Evolutionary conservation across 805 yeast genomes (phyloP), one percentile per base, ranked within the genome.

Genomic region (Scheffersomyces coipomensis): DNA sequence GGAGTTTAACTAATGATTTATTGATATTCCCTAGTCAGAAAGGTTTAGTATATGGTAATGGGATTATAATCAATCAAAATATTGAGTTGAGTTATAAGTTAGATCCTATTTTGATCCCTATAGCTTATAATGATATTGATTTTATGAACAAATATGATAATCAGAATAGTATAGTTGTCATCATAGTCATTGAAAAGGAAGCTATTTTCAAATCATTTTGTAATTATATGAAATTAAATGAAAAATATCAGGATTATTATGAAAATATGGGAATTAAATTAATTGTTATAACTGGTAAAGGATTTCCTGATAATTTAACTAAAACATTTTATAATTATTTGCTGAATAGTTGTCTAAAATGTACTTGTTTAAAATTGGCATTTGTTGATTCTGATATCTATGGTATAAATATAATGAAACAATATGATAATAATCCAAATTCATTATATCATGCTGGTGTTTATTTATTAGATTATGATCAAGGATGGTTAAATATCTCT

Each of bases 341-440:
- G 15, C n/a, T 27, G 5, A 15, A 27, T 13, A 5, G 6, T 27
- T 27, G 30, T 15, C 8, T 5, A 9, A 24, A 24, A 7, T 27
- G 18, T 13, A 27, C 6, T 5, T 13, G 5, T n/a, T 27, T 27
- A 13, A 27, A 15, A 27, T 52, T 55, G 16, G 79, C 75, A 1
- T 63, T 76, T 24, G 79, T 81, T 19, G 89, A 83, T 52, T 72
- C 83, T 12, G 89, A 83, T 47, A 75, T 84, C 2, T 78, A 78
- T 52, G 89, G 89, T 0, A 51, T 80, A 8, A 67, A 68, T 46
- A 83, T 83, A 24, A 60, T 70, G 40, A 51, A 64, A 19, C 73
- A 71, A 39, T 71, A 51, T 56, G 55, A 48, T 31, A 35, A 37
- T 53, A 67, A 34, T 39, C 35, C 4, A 19, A 34, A 18, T 10